Conservation (phyloP, 352 stramenopile genomes). For the Aphanomyces stellatus region DNA sequence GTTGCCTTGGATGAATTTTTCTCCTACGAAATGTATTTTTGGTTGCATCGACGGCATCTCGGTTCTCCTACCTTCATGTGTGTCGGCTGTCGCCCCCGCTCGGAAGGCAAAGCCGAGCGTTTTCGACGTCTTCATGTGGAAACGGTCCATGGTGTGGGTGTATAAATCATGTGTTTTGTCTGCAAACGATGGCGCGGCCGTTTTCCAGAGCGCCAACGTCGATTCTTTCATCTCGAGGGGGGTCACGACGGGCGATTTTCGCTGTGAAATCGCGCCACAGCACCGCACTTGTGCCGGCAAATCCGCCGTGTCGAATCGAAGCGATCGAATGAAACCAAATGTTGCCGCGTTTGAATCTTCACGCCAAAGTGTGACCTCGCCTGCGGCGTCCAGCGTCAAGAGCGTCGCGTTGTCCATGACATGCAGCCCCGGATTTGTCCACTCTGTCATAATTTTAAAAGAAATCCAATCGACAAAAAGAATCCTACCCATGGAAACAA, state of each 20-base stretch:
- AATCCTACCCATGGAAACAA: conserved; percentile 49
- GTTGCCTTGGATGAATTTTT: conserved; percentile 20
- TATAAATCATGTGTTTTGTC: conserved; percentile 4
- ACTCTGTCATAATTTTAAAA: no score
- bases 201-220: background rate
- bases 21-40: background rate
- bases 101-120: conserved; percentile 6
- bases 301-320: background rate
- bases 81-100: conserved; percentile 11
- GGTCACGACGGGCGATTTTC: background rate
- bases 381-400: conserved; percentile 55
- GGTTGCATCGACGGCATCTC: background rate
- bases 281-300: background rate
- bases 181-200: background rate
- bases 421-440: background rate
- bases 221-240: background rate
- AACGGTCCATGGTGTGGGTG: conserved; percentile 4
- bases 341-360: conserved; percentile 39
- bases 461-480: no score
- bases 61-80: conserved; percentile 1
- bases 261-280: background rate
- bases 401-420: conserved; percentile 40
- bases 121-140: conserved; percentile 4
- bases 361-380: conserved; percentile 67
- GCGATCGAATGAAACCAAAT: conserved; percentile 29